Percentiles rank a stretch among this genome's conserved stretches.
Evolutionary conservation across 1,139 yeast genomes (phyloP).

Genomic region (Kurtzmaniella quercitrusa): DNA sequence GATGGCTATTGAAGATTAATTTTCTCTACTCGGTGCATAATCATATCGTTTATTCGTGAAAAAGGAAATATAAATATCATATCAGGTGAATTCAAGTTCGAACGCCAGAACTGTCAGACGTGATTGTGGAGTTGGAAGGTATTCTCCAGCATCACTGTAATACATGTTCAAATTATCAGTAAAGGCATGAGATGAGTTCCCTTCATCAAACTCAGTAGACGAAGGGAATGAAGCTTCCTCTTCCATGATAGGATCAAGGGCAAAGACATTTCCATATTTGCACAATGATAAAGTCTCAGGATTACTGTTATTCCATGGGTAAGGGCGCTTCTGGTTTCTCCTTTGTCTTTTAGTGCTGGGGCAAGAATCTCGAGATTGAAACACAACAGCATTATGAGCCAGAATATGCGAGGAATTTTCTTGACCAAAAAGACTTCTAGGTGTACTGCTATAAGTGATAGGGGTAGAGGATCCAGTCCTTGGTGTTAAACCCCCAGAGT

Average conservation of each 20-base stretch:
- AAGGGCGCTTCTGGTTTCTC: conserved; percentile 3
- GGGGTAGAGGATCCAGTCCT: not conserved
- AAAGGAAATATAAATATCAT: not conserved
- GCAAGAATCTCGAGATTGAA: not conserved
- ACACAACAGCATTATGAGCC: conserved; percentile 6
- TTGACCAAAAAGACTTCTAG: not conserved
- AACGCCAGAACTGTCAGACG: not conserved
- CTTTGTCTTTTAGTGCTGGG: conserved; percentile 1
- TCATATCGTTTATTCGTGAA: not conserved
- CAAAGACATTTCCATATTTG: conserved; percentile 3
- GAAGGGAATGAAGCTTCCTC: not conserved
- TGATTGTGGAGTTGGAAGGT: not conserved
- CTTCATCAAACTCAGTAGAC: not conserved
- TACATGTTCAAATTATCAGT: not conserved
- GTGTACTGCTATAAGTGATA: not conserved
- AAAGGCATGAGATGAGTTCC: not conserved
- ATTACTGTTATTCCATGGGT: conserved; percentile 6
- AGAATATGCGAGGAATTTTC: conserved; percentile 5
- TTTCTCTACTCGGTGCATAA: too few species aligned
- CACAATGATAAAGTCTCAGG: conserved; percentile 4
- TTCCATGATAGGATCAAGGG: conserved; percentile 6
- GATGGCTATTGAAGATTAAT: too few species aligned
- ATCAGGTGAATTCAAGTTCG: not conserved
- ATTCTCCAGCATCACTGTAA: not conserved
- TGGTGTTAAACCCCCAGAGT: not conserved